Evolutionary conservation across 495 filamentous ascomycete genomes (phyloP), one percentile per base, ranked within the genome.

Genomic region (Cudoniella acicularis): DNA sequence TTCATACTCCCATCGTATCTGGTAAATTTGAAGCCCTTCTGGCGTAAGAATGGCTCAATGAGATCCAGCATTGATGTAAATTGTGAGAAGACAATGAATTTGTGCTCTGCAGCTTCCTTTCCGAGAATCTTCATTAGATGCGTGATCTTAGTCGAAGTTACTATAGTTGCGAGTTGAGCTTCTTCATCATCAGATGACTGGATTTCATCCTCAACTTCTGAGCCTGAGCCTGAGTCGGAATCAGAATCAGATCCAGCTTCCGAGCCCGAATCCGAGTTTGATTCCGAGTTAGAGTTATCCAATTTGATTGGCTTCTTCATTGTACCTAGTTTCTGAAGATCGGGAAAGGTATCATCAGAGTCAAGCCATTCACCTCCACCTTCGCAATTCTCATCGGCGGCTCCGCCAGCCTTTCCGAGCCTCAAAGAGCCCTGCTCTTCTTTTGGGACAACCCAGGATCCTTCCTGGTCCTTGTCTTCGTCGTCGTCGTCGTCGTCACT

Each of bases 41-140:
- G 73, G 18, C 80, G 77, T 24, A 98, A 76, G 77, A 97, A 96
- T 16, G 94, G 94, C 70, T 98, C 91, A 64, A 98, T 84, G 22
- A 97, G 87, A 75, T 98, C 90, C 40, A 96, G 82, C 89, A 95
- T 96, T 1, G 89, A 91, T 10, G 90, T 95, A 72, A 96, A 96
- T 66, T 97, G 89, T 2, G 91, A 96, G 73, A 98, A 98, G 60
- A 98, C 91, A 69, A 98, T 98, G 70, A 94, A 94, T 70, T 98
- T 98, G 78, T 96, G 86, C 50, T 77, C 71, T 30, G 80, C 70
- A 0, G 86, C 82, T 70, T 98, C 94, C 56, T 85, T 83, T 64
- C 84, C 79, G 17, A 98, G 86, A 62, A 98, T 87, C 61, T 79
- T 73, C 71, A 97, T 81, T 22, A 98, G 78, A 54, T 90, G 85